Evolutionary conservation across 305 asterid genomes (phyloP).

Genomic region (Plantago lanceolata): DNA sequence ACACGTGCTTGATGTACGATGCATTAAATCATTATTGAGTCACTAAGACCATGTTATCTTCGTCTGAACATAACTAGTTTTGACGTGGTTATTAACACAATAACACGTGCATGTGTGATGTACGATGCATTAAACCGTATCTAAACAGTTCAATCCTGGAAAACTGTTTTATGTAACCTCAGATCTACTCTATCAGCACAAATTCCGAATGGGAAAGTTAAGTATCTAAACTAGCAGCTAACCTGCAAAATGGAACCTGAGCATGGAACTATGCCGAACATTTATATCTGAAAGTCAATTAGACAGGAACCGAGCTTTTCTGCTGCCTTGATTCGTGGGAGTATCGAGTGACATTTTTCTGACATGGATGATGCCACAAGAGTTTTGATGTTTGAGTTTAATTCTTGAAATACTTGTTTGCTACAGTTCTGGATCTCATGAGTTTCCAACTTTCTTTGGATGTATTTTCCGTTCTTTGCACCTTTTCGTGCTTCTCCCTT

Average conservation of each 20-base stretch:
- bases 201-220: neutral
- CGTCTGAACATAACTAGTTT: too few species aligned
- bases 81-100: too few species aligned
- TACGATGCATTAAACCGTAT: too few species aligned
- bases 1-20: too few species aligned
- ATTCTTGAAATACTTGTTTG: conserved; percentile 33
- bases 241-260: conserved; percentile 7
- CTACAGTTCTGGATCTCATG: conserved; percentile 15
- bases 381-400: conserved; percentile 27
- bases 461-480: conserved; percentile 23
- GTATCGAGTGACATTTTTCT: conserved; percentile 30
- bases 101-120: too few species aligned
- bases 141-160: too few species aligned
- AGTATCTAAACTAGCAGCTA: conserved; percentile 4
- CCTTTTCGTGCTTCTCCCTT: conserved; percentile 24
- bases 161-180: neutral
- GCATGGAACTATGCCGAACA: neutral
- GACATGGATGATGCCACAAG: conserved; percentile 28
- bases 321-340: conserved; percentile 50
- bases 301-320: conserved; percentile 44
- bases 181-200: neutral
- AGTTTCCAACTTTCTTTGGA: conserved; percentile 18
- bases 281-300: conserved; percentile 58
- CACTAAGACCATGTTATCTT: too few species aligned
- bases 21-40: too few species aligned